Evolutionary conservation across 2,329 filamentous ascomycete species (phyloP), one percentile per base, ranked within the genome.

Genomic region (Tolypocladium ovalisporum): DNA sequence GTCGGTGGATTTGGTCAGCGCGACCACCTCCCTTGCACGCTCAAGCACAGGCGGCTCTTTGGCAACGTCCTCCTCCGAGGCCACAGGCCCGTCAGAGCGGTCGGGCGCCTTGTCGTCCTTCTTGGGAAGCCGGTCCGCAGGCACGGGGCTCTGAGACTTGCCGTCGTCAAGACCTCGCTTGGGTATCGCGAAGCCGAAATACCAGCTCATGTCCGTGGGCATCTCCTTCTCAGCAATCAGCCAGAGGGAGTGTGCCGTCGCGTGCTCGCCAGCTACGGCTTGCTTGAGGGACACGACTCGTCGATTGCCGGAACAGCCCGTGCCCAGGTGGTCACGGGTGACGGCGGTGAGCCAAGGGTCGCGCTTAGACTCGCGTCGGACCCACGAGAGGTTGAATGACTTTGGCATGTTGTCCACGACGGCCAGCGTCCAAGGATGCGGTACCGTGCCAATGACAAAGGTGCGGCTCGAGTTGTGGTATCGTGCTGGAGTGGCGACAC

Each of bases 391-490:
- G 53, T 86, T 86, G 54, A 89, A 75, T 1, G 79, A 74, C 2
- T 83, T 78, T 44, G 82, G 78, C 58, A 84, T 79, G 61, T 84
- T 79, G 58, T 84, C 79, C 22, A 97, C 76, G 15, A 84, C 82
- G 56, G 85, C 81, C 47, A 90, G 78, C 1, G 92, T 97, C 76
- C 91, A 96, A 0, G 94, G 94, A 69, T 99, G 94, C 0, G 93
- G 93, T 15, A 97, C 87, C 0, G 86, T 89, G 59, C 88, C 91
- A 61, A 99, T 89, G 3, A 88, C 90, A 75, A 91, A 97, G 19
- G 87, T 68, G 1, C 77, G 78, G 17, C 86, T 85, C 5, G 79
- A 80, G 70, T 97, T 96, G 57, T 80, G 80, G 71, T 90, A 94
- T 22, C 79, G 74, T 3, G 81, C 73, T 3, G 85, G 82, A 0